phyloP scores from a whole-genome alignment of 2,329 filamentous ascomycete genomes.

The Leptographium lundbergii region DNA sequence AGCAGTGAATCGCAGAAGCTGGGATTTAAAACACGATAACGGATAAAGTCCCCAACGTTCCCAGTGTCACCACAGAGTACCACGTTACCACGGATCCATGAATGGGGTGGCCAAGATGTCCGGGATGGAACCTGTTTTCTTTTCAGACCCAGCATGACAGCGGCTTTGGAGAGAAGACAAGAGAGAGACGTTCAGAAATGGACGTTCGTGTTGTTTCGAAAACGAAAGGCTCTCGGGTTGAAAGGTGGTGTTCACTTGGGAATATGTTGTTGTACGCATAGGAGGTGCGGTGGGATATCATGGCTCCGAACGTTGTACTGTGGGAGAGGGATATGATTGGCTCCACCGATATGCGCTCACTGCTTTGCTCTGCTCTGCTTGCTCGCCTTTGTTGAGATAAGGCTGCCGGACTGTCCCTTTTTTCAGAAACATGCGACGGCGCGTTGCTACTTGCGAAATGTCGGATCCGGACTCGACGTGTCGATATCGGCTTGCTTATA shows the following conservation, averaged over 20 bases:
- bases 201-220: neutral
- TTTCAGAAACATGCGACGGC: neutral
- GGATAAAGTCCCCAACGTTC: neutral
- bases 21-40: neutral
- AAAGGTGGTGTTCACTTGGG: neutral
- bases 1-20: conserved; percentile 33
- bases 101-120: neutral
- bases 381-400: neutral
- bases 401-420: neutral
- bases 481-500: conserved; percentile 22
- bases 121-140: neutral
- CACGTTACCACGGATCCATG: neutral
- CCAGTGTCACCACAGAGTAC: conserved; percentile 4
- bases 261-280: neutral
- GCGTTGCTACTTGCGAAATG: conserved; percentile 1
- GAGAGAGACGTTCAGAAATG: neutral
- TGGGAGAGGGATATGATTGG: neutral
- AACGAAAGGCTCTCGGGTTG: neutral
- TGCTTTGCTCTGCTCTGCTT: conserved; percentile 23
- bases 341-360: conserved; percentile 17
- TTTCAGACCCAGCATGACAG: conserved; percentile 6
- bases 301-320: neutral
- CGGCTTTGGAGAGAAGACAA: neutral
- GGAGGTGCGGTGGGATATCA: neutral
- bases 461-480: conserved; percentile 16